Percentiles rank a stretch among this genome's conserved stretches.
Conservation (phyloP, 208 protist species). For the Crithidia brevicula region DNA sequence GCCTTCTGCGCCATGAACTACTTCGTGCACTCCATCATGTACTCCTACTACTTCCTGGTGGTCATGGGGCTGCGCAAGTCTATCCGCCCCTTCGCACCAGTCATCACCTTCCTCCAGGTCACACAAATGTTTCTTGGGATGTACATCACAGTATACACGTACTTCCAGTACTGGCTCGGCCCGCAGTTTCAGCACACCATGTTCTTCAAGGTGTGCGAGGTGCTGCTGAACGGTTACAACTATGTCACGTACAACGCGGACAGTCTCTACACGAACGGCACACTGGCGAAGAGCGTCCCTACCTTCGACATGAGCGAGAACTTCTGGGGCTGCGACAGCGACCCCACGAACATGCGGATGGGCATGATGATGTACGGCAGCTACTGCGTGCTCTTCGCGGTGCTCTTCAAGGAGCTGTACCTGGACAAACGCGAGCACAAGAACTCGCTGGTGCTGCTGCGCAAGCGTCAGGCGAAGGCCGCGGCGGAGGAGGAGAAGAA, state of each 20-base stretch:
- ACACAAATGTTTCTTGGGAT: conserved; percentile 91
- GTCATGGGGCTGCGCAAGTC: conserved; percentile 53
- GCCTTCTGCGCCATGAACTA: conserved; percentile 93
- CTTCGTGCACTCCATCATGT: conserved; percentile 93
- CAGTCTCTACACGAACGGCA: conserved; percentile 35
- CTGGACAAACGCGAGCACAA: conserved; percentile 27
- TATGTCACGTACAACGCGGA: conserved; percentile 2
- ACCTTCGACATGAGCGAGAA: conserved; percentile 26
- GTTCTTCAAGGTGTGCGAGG: conserved; percentile 21
- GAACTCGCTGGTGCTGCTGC: conserved; percentile 20
- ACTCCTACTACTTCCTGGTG: conserved; percentile 90
- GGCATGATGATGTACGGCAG: conserved; percentile 82
- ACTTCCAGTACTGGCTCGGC: conserved; percentile 40
- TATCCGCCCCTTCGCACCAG: conserved; percentile 65
- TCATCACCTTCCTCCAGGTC: conserved; percentile 82
- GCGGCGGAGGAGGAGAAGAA: background rate
- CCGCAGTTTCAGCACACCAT: conserved; percentile 1
- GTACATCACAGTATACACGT: conserved; percentile 50
- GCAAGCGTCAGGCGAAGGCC: conserved; percentile 1
- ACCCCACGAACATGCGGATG: conserved; percentile 40
- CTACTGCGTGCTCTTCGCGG: conserved; percentile 88
- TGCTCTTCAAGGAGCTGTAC: conserved; percentile 58
- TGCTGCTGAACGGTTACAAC: background rate
- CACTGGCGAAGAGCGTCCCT: conserved; percentile 41
- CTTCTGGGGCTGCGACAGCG: conserved; percentile 44